Base-by-base conservation (phyloP, 164 flowering plant genomes). In the Echeveria elegans region DNA sequence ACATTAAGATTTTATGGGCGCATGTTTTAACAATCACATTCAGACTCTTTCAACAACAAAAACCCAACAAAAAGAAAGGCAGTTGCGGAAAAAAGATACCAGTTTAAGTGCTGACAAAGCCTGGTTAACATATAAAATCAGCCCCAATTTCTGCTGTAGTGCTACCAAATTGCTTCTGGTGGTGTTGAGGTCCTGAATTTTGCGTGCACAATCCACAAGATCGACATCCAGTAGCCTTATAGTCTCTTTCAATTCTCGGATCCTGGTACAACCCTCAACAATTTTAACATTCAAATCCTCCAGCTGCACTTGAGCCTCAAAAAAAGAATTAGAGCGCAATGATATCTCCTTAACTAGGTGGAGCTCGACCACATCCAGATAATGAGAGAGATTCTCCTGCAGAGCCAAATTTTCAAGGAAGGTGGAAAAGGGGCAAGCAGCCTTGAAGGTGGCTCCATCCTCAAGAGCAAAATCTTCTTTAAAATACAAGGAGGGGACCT, bases 291-390 rank as follows among this genome's bases (percentile, higher is more conserved):
- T 92, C 77, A 95, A 78, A 53, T 86, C 97, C 73, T 86, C 87
- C 66, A 95, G 78, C 74, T 92, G 96, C 72, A 90, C 96, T 71
- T 95, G 99, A 3, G 99, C 99, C 75, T 92, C 96, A 43, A 92
- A 95, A 69, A 95, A 95, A 0, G 98, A 92, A 64, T 78, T 82
- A 40, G 99, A 95, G 38, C 98, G 73, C 73, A 95, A 56, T 5
- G 96, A 87, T 38, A 92, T 95, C 89, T 95, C 99, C 86, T 81
- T 95, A 72, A 95, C 99, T 77, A 95, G 80, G 68, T 95, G 99
- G 75, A 95, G 16, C 85, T 95, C 98, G 41, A 95, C 99, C 16
- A 86, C 82, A 63, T 95, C 99, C 71, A 95, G 73, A 64, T 95
- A 95, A 71, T 95, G 96, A 23, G 96, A 84, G 43, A 89, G 72